These are phyloP conservation scores for Globisporangium recalcitrans DNA, from an alignment of 352 stramenopile genomes.

Conservation along the genomic window DNA sequence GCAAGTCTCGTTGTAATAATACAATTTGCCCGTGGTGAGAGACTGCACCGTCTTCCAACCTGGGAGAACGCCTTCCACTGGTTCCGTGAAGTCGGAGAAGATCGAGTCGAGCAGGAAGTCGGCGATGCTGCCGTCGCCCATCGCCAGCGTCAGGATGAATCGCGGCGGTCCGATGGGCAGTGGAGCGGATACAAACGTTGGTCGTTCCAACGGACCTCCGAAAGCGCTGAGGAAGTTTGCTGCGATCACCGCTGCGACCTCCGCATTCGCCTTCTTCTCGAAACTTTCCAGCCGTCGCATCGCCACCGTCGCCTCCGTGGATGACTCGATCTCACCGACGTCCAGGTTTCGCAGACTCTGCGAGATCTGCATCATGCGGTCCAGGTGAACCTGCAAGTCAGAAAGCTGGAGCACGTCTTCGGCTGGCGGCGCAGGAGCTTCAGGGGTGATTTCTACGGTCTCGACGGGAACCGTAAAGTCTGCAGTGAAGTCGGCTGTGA, in stretches of 20 bases:
- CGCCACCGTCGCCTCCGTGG: slow-evolving; percentile 33
- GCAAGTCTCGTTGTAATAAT: slow-evolving; percentile 80
- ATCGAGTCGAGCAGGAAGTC: slow-evolving; percentile 61
- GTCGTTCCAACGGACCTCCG: slow-evolving; percentile 10
- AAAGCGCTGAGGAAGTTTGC: slow-evolving; percentile 49
- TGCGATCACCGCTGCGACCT: slow-evolving; percentile 45
- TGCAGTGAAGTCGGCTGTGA: slow-evolving; percentile 21
- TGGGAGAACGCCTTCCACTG: slow-evolving; percentile 26
- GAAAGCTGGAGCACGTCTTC: slow-evolving; percentile 43
- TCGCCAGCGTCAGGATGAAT: slow-evolving; percentile 50
- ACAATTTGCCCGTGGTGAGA: slow-evolving; percentile 70
- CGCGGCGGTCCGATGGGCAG: slow-evolving; percentile 22
- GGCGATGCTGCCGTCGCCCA: slow-evolving; percentile 65
- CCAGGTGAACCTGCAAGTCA: slow-evolving; percentile 63
- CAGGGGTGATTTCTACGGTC: neutral
- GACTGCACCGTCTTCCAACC: slow-evolving; percentile 71
- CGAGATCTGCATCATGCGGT: slow-evolving; percentile 74
- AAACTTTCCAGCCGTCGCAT: slow-evolving; percentile 49
- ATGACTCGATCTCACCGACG: slow-evolving; percentile 40
- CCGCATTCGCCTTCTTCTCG: slow-evolving; percentile 49
- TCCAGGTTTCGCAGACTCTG: slow-evolving; percentile 43
- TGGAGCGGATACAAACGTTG: slow-evolving; percentile 8
- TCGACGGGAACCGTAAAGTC: slow-evolving; percentile 15
- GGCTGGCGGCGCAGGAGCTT: neutral
- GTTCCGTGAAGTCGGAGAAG: slow-evolving; percentile 49